Evolutionary conservation across 345 rosid genomes (phyloP).

Genomic region (Bruguiera sexangula): DNA sequence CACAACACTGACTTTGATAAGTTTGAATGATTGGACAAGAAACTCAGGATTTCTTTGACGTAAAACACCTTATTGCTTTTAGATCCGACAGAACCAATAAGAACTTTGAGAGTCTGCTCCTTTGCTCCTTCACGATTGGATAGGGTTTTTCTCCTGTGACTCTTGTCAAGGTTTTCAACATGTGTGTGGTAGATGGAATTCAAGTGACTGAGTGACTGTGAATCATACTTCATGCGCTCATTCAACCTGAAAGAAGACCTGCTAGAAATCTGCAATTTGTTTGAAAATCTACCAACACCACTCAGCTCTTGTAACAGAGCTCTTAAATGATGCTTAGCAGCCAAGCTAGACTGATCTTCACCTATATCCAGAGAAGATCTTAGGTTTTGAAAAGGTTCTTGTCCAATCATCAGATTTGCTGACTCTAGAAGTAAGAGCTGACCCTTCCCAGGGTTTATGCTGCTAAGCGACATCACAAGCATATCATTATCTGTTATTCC

Average conservation of each 20-base stretch:
- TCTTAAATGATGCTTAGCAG: constrained; percentile 56
- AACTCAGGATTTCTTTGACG: constrained; percentile 62
- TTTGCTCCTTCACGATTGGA: constrained; percentile 27
- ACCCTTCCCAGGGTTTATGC: constrained; percentile 90
- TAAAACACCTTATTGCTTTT: constrained; percentile 90
- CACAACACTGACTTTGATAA: constrained; percentile 67
- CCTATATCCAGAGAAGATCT: constrained; percentile 30
- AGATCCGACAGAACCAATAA: constrained; percentile 95
- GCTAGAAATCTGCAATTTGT: constrained; percentile 19
- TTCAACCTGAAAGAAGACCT: constrained; percentile 7
- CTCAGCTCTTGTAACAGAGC: constrained; percentile 49
- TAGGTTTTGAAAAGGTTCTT: constrained; percentile 31
- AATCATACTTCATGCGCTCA: constrained; percentile 26
- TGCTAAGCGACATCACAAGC: constrained; percentile 90
- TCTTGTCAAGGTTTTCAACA: constrained; percentile 19
- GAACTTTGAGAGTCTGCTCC: constrained; percentile 59
- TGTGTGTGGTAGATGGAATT: constrained; percentile 5
- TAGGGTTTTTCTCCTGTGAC: constrained; percentile 26
- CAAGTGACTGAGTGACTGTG: constrained; percentile 11
- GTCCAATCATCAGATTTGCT: constrained; percentile 41
- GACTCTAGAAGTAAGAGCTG: constrained; percentile 89
- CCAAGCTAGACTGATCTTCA: constrained; percentile 33
- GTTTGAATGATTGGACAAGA: constrained; percentile 57
- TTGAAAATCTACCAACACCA: constrained; percentile 15
- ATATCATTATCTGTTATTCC: constrained; percentile 69